These are phyloP conservation scores for Hericium rajendrae DNA, from an alignment of 768 basidiomycete genomes.

Conservation along the genomic window DNA sequence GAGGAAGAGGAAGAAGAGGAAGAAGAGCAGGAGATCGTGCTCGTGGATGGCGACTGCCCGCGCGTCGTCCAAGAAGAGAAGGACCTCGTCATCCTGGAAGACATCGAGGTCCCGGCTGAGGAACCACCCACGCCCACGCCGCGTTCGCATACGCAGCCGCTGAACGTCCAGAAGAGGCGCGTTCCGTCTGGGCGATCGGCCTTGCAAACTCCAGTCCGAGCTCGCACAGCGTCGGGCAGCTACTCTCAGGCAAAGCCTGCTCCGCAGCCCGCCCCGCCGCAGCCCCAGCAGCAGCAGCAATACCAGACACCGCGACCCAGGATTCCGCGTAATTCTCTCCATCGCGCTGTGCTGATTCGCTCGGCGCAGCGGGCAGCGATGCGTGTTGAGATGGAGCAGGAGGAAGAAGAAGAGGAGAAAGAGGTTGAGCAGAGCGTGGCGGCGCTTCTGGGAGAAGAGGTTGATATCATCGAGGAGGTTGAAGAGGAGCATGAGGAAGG, in stretches of 20 bases:
- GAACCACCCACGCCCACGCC: background rate
- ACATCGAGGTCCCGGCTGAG: constrained; percentile 33
- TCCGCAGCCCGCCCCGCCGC: constrained; percentile 6
- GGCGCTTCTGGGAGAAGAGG: background rate
- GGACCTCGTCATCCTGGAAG: constrained; percentile 66
- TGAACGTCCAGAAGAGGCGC: constrained; percentile 4
- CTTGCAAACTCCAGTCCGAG: constrained; percentile 6
- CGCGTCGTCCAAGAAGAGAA: constrained; percentile 60
- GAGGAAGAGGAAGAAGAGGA: constrained; percentile 30
- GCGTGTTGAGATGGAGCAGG: constrained; percentile 39
- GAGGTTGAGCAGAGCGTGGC: constrained; percentile 1
- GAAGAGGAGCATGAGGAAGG: constrained; percentile 10
- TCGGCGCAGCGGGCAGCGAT: constrained; percentile 55
- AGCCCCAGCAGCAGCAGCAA: constrained; percentile 16
- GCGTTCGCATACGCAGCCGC: background rate
- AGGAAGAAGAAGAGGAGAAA: constrained; percentile 32
- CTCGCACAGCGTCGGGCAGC: constrained; percentile 3
- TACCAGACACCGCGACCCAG: constrained; percentile 18
- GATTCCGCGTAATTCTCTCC: constrained; percentile 38
- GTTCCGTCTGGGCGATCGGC: background rate
- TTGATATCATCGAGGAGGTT: constrained; percentile 7
- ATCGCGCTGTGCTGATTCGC: constrained; percentile 61
- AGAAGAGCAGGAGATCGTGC: constrained; percentile 35
- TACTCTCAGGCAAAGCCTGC: constrained; percentile 9
- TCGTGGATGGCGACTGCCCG: constrained; percentile 59